phyloP scores from a whole-genome alignment of 108 stramenopile species.

The Conticribra guillardii region DNA sequence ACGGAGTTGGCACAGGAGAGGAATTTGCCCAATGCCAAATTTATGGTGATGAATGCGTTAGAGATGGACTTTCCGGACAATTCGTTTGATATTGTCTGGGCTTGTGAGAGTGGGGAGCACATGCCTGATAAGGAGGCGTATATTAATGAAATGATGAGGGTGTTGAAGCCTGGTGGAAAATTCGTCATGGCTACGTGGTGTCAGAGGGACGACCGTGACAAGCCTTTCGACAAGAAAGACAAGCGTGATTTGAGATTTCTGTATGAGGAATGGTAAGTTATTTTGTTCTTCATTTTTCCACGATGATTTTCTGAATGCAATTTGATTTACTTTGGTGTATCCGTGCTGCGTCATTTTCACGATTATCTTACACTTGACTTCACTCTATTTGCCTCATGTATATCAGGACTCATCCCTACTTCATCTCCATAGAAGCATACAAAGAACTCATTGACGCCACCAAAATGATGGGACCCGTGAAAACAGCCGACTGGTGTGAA shows the following conservation, averaged over 20 bases:
- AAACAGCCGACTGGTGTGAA: slow-evolving; percentile 88
- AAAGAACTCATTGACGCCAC: slow-evolving; percentile 85
- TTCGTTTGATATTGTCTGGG: slow-evolving; percentile 97
- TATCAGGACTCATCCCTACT: slow-evolving; percentile 93
- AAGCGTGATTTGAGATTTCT: slow-evolving; percentile 92
- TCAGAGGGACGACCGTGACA: slow-evolving; percentile 88
- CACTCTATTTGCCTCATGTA: not conserved
- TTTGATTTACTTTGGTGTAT: too few relatives aligned
- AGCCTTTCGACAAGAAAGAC: slow-evolving; percentile 87
- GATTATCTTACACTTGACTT: too few relatives aligned
- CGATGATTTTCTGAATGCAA: too few relatives aligned
- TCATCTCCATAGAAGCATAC: slow-evolving; percentile 94
- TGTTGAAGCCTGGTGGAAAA: slow-evolving; percentile 95
- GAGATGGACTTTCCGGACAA: slow-evolving; percentile 95
- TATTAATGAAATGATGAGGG: slow-evolving; percentile 96
- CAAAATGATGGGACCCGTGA: slow-evolving; percentile 85
- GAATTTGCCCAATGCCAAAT: slow-evolving; percentile 81
- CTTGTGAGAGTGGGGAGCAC: slow-evolving; percentile 97
- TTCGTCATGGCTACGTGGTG: slow-evolving; percentile 98
- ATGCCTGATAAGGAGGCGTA: slow-evolving; percentile 98
- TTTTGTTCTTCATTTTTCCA: not conserved
- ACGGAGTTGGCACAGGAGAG: slow-evolving; percentile 90
- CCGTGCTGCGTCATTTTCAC: too few relatives aligned
- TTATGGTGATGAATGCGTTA: slow-evolving; percentile 94
- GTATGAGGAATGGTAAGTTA: slow-evolving; percentile 93